phyloP scores from a whole-genome alignment of 169 alveolate species.

The Toxoplasma gondii region DNA sequence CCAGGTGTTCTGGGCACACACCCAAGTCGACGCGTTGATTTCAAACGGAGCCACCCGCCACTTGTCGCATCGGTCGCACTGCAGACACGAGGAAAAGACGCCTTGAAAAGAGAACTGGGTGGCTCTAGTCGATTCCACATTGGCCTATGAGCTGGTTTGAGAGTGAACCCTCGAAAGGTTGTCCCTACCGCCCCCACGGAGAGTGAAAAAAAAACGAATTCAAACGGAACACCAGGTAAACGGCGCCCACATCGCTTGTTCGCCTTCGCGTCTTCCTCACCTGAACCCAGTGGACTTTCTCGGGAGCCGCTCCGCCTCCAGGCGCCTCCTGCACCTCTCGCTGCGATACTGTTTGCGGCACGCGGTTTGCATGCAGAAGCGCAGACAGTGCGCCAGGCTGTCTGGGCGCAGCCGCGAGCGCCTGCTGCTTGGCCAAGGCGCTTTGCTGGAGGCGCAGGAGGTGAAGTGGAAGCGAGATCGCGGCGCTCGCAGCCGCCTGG shows the following conservation, averaged over 20 bases:
- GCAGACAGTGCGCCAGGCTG: neutral
- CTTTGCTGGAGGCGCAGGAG: conserved; percentile 17
- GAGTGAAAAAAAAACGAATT: no score
- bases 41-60: conserved; percentile 66
- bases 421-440: neutral
- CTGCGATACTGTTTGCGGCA: neutral
- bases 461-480: neutral
- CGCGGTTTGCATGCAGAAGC: neutral
- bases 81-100: conserved; percentile 50
- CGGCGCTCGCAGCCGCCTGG: neutral
- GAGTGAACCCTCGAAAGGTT: no score
- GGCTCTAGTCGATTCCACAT: no score
- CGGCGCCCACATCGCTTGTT: no score
- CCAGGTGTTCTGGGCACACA: conserved; percentile 66
- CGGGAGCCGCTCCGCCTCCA: neutral
- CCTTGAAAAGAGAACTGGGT: conserved; percentile 40
- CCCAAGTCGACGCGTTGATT: conserved; percentile 61
- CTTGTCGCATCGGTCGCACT: conserved; percentile 70
- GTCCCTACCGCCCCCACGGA: no score
- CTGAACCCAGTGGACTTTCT: conserved; percentile 18
- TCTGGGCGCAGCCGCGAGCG: neutral
- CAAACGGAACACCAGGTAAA: no score
- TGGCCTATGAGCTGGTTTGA: no score
- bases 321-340: neutral
- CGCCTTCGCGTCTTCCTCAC: neutral